These are phyloP conservation scores for Sistotremastrum niveocremeum DNA, from an alignment of 768 basidiomycete species.

Conservation along the genomic window DNA sequence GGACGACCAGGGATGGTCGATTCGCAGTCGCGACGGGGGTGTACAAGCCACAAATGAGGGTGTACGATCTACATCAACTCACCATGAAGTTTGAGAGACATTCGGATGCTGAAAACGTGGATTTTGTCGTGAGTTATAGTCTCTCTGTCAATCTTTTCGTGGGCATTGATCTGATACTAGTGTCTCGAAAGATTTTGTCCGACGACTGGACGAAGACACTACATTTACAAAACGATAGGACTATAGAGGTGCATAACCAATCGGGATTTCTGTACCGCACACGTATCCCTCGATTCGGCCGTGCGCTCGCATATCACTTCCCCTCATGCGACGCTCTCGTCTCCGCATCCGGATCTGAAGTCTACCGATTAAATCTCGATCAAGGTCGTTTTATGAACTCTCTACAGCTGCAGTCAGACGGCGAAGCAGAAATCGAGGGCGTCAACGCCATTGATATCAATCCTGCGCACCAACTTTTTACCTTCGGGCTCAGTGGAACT, in stretches of 20 bases:
- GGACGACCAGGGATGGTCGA: conserved; percentile 82
- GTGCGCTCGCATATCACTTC: conserved; percentile 84
- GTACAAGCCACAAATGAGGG: conserved; percentile 94
- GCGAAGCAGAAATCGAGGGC: conserved; percentile 50
- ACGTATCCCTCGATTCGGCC: conserved; percentile 88
- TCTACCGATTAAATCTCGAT: conserved; percentile 90
- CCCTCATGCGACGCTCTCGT: conserved; percentile 87
- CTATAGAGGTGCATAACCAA: conserved; percentile 88
- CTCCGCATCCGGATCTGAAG: conserved; percentile 71
- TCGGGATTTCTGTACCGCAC: conserved; percentile 86
- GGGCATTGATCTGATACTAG: neutral
- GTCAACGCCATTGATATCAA: conserved; percentile 92
- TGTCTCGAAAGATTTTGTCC: conserved; percentile 58
- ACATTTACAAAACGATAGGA: conserved; percentile 92
- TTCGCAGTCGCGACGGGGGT: conserved; percentile 91
- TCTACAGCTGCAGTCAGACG: conserved; percentile 39
- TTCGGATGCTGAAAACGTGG: conserved; percentile 92
- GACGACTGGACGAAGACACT: conserved; percentile 99
- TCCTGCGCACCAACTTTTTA: conserved; percentile 78
- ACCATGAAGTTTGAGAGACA: conserved; percentile 93
- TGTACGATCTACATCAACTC: conserved; percentile 89
- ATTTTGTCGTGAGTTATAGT: conserved; percentile 82
- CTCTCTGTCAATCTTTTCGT: conserved; percentile 2
- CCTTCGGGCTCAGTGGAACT: conserved; percentile 78
- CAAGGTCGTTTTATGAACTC: conserved; percentile 89